Conservation (phyloP, 495 filamentous ascomycete genomes). For the Hyphodiscus hymeniophilus region DNA sequence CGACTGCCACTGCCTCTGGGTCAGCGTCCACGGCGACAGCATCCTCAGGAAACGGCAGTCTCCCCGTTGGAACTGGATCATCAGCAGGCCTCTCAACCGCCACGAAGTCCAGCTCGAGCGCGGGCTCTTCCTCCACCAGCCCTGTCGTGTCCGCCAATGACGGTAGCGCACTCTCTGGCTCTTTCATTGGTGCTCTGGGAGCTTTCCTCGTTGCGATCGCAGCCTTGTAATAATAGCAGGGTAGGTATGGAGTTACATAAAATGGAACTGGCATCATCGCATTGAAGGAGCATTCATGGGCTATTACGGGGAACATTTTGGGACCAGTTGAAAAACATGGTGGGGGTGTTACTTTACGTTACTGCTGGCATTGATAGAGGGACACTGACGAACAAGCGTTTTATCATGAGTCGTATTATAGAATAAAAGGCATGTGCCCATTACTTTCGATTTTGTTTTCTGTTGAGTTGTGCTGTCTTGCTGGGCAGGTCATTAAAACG, state of each 20-base stretch:
- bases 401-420: too few relatives aligned
- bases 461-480: too few relatives aligned
- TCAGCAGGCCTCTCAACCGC: neutral
- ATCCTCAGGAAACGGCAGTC: neutral
- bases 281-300: neutral
- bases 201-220: conserved; percentile 10
- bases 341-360: neutral
- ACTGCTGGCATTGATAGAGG: too few relatives aligned
- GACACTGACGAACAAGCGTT: too few relatives aligned
- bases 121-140: conserved; percentile 2
- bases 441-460: too few relatives aligned
- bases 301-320: neutral
- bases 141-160: conserved; percentile 2
- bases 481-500: too few relatives aligned
- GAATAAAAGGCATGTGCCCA: too few relatives aligned
- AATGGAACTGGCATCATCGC: conserved; percentile 1
- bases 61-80: neutral
- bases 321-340: neutral
- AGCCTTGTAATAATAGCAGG: conserved; percentile 17
- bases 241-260: conserved; percentile 1
- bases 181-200: conserved; percentile 13
- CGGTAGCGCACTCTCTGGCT: conserved; percentile 8
- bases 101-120: neutral
- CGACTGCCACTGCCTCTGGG: conserved; percentile 8
- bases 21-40: neutral